Base-by-base conservation (phyloP, 495 filamentous ascomycete species). In the Aspergillus carlsbadensis region DNA sequence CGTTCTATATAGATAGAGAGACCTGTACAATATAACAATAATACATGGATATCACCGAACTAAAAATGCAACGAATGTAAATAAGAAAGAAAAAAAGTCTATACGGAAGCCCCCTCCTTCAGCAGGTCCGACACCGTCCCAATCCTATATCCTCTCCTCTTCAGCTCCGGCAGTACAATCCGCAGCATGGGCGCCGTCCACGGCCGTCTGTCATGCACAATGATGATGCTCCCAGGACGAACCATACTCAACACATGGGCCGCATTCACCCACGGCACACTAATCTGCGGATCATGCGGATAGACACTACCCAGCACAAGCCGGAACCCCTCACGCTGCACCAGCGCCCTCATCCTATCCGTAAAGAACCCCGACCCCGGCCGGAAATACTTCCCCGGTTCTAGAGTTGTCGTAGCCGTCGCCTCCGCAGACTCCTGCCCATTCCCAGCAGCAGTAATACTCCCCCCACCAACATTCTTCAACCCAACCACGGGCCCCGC, bases 361-460 rank as follows among this genome's bases (percentile, higher is more conserved):
- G 81, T 88, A 65, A 92, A 94, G 64, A 92, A 86, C 15, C 91
- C 91, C 0, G 85, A 89, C 0, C 91, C 91, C 1, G 91, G 91
- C 0, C 91, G 81, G 67, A 91, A 96, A 62, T 84, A 89, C 22
- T 22, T 21, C 15, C 36, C 49, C 2, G 49, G 49, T 21, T 34
- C 49, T 22, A 10, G 8, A 5, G 20, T 15, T 31, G 6, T 18
- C 21, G 15, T 29, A 14, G 21, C 14, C 35, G 24, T 22, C 20
- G 4, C 34, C 5, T 2, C 24, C 1, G 6, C 37, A 10, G 15
- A 18, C 3, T 10, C 43, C 63, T 21, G 40, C 17, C n/a, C n/a
- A n/a, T n/a, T n/a, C n/a, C n/a, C n/a, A 43, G 10, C 40, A 11
- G 40, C 40, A 43, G 40, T 17, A 22, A 43, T 43, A 15, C 40